Conservation (phyloP, 106 monocot genomes). For the Posidonia australis region DNA sequence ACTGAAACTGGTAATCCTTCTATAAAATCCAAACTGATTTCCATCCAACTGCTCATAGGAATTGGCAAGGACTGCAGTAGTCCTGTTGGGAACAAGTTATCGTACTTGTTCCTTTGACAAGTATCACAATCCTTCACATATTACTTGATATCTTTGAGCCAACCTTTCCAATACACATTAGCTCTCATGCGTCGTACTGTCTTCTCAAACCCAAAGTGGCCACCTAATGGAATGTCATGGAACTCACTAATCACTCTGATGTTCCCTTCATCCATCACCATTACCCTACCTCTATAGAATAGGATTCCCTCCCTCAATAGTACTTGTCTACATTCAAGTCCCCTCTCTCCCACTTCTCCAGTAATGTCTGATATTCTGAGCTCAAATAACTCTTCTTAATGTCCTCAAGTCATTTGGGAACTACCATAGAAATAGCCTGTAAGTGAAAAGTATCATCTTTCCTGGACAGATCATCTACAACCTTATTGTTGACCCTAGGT, state of each 20-base stretch:
- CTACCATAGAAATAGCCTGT: neutral
- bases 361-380: neutral
- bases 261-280: too few species aligned
- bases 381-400: neutral
- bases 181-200: neutral
- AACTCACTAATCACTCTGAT: neutral
- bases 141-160: neutral
- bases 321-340: too few species aligned
- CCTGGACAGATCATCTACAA: neutral
- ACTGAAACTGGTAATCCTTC: too few species aligned
- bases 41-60: neutral
- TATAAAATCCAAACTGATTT: neutral
- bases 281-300: neutral
- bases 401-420: neutral
- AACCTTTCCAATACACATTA: neutral
- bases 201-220: neutral
- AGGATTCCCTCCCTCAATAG: too few species aligned
- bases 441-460: neutral
- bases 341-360: neutral
- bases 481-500: neutral
- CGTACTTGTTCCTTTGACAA: slow-evolving; percentile 1
- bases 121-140: neutral
- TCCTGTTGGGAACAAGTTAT: neutral
- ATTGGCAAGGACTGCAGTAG: slow-evolving; percentile 2
- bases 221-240: neutral